A percentile compares a stretch with the other conserved stretches of the same genome.
Evolutionary conservation across 1,284 basidiomycete species (phyloP).

Genomic region (Ustilago trichophora): DNA sequence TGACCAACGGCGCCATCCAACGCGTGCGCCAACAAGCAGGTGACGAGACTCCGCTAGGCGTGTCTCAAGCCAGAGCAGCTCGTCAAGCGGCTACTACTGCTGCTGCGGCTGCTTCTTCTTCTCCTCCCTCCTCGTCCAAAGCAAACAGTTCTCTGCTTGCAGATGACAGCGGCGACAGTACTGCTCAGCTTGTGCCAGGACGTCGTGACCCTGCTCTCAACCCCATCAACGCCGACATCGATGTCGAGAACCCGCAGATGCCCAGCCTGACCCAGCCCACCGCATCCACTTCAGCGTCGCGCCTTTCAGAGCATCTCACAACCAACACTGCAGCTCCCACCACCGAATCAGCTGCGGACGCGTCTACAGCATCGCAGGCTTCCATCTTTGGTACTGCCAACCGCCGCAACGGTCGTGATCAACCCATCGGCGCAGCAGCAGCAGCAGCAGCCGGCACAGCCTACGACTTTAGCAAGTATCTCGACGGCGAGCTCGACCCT

Average conservation of each 20-base stretch:
- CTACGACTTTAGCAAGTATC: constrained; percentile 46
- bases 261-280: constrained; percentile 6
- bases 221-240: constrained; percentile 17
- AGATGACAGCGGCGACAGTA: constrained; percentile 33
- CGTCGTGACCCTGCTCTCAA: constrained; percentile 13
- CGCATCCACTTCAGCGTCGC: neutral
- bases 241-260: constrained; percentile 33
- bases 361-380: constrained; percentile 23
- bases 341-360: constrained; percentile 1
- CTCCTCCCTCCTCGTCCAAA: no score
- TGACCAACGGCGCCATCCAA: constrained; percentile 42
- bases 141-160: constrained; percentile 16
- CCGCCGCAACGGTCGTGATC: constrained; percentile 24
- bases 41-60: constrained; percentile 41
- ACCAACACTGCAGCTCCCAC: neutral
- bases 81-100: constrained; percentile 13
- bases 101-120: no score
- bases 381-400: constrained; percentile 32
- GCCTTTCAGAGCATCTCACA: neutral
- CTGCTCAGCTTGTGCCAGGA: constrained; percentile 29
- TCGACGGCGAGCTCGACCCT: constrained; percentile 43
- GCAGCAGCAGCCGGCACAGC: constrained; percentile 16
- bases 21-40: constrained; percentile 36
- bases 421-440: constrained; percentile 17
- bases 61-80: constrained; percentile 31